Evolutionary conservation across 768 basidiomycete species (phyloP).

Genomic region (Agaricus subrufescens): DNA sequence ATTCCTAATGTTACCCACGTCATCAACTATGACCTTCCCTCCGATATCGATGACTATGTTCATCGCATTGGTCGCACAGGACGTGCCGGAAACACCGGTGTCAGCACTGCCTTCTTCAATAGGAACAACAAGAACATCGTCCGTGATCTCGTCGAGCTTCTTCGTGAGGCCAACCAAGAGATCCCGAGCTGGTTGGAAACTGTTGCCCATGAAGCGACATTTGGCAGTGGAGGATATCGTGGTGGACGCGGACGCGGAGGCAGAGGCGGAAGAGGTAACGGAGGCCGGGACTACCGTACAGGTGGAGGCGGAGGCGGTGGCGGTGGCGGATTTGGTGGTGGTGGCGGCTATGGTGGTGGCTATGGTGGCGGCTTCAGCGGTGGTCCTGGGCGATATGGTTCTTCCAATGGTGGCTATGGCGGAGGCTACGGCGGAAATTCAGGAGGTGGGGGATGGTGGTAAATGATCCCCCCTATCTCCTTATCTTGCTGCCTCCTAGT

Average conservation of each 20-base stretch:
- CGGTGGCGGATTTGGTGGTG: conserved; percentile 29
- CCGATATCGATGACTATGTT: conserved; percentile 98
- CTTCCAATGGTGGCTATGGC: conserved; percentile 18
- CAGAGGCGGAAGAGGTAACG: conserved; percentile 42
- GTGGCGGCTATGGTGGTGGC: conserved; percentile 25
- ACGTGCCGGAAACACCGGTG: conserved; percentile 97
- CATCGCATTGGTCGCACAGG: conserved; percentile 98
- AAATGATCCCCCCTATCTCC: conserved; percentile 16
- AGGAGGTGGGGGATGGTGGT: conserved; percentile 41
- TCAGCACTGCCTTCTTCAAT: conserved; percentile 95
- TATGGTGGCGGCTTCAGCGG: conserved; percentile 19
- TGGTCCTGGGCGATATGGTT: conserved; percentile 16
- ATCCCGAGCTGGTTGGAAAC: conserved; percentile 89
- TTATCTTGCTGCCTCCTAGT: not conserved
- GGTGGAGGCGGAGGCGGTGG: conserved; percentile 34
- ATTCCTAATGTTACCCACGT: conserved; percentile 99
- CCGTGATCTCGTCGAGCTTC: conserved; percentile 85
- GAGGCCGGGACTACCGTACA: conserved; percentile 43
- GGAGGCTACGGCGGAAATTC: conserved; percentile 20
- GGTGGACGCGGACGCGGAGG: conserved; percentile 60
- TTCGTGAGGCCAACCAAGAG: conserved; percentile 95
- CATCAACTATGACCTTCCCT: conserved; percentile 95
- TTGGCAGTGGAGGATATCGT: conserved; percentile 53
- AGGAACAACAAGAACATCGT: conserved; percentile 91
- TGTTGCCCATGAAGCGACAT: conserved; percentile 76